Base-by-base conservation (phyloP, 169 alveolate species). In the Cryptosporidium sp. region DNA sequence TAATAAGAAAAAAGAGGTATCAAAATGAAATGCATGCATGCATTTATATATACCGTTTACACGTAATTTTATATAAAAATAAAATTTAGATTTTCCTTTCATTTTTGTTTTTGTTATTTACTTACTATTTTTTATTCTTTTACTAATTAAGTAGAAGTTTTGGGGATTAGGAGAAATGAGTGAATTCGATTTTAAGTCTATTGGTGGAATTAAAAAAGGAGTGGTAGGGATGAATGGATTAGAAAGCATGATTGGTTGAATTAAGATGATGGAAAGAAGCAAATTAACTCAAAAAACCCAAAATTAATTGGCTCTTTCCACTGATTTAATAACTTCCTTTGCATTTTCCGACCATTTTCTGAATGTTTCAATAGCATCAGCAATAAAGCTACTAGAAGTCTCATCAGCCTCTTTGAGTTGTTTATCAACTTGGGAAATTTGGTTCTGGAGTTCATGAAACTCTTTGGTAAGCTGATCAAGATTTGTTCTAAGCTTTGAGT, bases 301-400 rank as follows among this genome's bases (percentile, higher is more conserved):
- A 5, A 14, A 52, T 69, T 70, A 73, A 26, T 73, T 73, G 23
- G 86, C 89, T 26, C 52, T 6, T 45, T 80, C 80, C 16, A 80
- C 89, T 21, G 89, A 80, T 18, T 35, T 37, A 16, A 80, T 80
- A 29, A 80, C 74, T 39, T 45, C 50, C 48, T 26, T 80, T 4
- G 89, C 71, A 65, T 80, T 80, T 62, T 80, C 70, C 18, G 75
- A 80, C 89, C 89, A 80, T 10, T 37, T 80, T n/a, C 52, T 37
- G n/a, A 80, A 80, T 35, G 75, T 67, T 12, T 80, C 89, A 23
- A 80, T 80, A 26, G 89, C 75, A 26, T 80, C 89, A 18, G 10
- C 12, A 14, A 80, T 39, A 65, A 80, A 80, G 33, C n/a, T 37
- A 65, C 31, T 61, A 43, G 89, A 80, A n/a, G 74, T 62, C 37